Evolutionary conservation across 371 early-diverging fungal genomes (phyloP).

Genomic region (Rozella allomycis): DNA sequence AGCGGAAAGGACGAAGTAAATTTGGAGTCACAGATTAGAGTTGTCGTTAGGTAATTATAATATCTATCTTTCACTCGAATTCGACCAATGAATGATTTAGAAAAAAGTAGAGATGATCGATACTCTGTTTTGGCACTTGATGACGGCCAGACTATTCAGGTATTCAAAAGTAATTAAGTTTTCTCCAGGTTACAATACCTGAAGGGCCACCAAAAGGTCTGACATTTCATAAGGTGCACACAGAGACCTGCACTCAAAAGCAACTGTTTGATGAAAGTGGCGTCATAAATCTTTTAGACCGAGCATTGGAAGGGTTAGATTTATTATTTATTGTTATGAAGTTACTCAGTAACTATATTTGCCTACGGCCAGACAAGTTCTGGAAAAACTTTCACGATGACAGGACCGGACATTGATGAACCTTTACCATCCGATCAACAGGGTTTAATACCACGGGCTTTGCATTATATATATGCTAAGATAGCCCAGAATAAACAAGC

Average conservation of each 20-base stretch:
- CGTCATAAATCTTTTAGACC: slow-evolving; percentile 10
- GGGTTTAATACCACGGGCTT: slow-evolving; percentile 24
- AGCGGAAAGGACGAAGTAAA: too few relatives aligned
- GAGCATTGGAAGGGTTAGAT: slow-evolving; percentile 21
- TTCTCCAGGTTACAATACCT: too few relatives aligned
- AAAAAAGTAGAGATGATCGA: background rate
- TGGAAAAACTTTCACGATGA: slow-evolving; percentile 75
- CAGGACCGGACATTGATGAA: slow-evolving; percentile 11
- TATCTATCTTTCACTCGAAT: too few relatives aligned
- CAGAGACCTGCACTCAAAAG: slow-evolving; percentile 5
- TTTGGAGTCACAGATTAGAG: too few relatives aligned
- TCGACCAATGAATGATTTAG: background rate
- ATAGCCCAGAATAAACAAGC: slow-evolving; percentile 1
- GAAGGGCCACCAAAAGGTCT: slow-evolving; percentile 2
- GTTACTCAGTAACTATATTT: slow-evolving; percentile 44
- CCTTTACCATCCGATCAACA: slow-evolving; percentile 3
- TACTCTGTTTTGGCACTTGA: background rate
- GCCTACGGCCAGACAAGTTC: slow-evolving; percentile 93
- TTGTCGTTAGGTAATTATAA: background rate
- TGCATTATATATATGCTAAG: slow-evolving; percentile 13
- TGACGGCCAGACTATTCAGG: background rate
- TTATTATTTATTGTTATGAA: slow-evolving; percentile 1
- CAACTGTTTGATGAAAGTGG: slow-evolving; percentile 18
- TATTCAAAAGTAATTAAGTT: background rate
- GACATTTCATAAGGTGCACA: slow-evolving; percentile 15